Conservation (phyloP, 2,329 filamentous ascomycete species). For the Scortechinia acanthostroma region DNA sequence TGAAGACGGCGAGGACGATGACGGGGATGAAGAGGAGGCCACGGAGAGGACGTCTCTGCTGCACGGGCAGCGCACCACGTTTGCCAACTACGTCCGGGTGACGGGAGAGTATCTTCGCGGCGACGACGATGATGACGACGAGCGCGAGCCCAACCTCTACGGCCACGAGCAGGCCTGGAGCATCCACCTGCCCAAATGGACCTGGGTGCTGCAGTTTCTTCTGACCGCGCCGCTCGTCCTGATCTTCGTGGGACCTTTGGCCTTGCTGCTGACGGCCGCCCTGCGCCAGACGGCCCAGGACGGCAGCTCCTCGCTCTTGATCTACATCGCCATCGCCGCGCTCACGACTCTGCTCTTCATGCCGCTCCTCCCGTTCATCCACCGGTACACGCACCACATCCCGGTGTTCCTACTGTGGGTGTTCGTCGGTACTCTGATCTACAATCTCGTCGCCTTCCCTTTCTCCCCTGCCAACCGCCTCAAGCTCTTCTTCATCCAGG, state of each 20-base stretch:
- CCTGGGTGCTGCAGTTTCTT: constrained; percentile 82
- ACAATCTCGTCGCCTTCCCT: constrained; percentile 81
- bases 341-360: constrained; percentile 68
- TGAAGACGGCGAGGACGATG: constrained; percentile 12
- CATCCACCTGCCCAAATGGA: constrained; percentile 68
- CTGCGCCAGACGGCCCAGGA: constrained; percentile 78
- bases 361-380: constrained; percentile 76
- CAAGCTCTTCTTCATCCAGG: constrained; percentile 83
- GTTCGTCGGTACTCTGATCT: constrained; percentile 70
- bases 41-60: constrained; percentile 49
- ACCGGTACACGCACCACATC: constrained; percentile 77
- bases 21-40: constrained; percentile 23
- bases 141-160: constrained; percentile 36
- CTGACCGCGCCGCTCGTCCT: constrained; percentile 72
- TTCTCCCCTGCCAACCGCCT: constrained; percentile 74
- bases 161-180: constrained; percentile 82
- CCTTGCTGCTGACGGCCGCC: constrained; percentile 64
- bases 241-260: constrained; percentile 71
- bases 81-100: constrained; percentile 38
- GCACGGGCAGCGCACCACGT: constrained; percentile 29
- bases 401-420: constrained; percentile 71
- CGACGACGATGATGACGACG: constrained; percentile 13
- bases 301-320: constrained; percentile 64
- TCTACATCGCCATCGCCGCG: constrained; percentile 64
- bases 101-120: constrained; percentile 7